Evolutionary conservation across 768 basidiomycete species (phyloP), one percentile per base, ranked within the genome.

Genomic region (Serendipita sp.): DNA sequence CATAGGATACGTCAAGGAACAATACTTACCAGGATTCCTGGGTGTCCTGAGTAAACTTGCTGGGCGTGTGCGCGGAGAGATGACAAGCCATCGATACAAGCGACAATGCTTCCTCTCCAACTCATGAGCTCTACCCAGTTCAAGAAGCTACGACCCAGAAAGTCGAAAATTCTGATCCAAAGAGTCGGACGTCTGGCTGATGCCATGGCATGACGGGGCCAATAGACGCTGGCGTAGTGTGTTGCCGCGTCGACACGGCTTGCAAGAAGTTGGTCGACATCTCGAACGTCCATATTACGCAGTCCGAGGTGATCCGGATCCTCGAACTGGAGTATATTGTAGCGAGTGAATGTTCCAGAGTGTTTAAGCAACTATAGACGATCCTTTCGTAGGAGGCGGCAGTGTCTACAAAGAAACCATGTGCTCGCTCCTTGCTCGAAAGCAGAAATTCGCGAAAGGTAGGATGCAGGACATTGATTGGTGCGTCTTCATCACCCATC

Each of bases 101-200:
- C 5, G 5, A 38, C 38, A 5, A 38, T 7, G 38, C 38, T 14
- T 11, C 33, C 53, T 5, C 53, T 24, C 11, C 26, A 58, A 31
- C 53, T 58, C 53, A 58, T 58, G 17, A 58, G 26, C 26, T 58
- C 53, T 22, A 58, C 53, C 53, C 53, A 58, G 31, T 58, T 24
- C 33, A 58, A 24, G 4, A 58, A 34, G n/a, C 31, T 24, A 5
- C 11, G 3, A 11, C n/a, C 31, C 17, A 58, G 26, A 13, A 58
- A 58, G 4, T 9, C 4, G 4, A 33, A 11, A n/a, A 58, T n/a
- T 13, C 3, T 34, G 11, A 9, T 4, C 53, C 53, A 58, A 22
- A 24, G 11, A 22, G 22, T 31, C 4, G 9, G 26, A 48, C 9
- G 20, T 5, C 5, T 48, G 7, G 7, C 45, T n/a, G n/a, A 48